These are phyloP conservation scores for Lagenaria siceraria DNA, from an alignment of 306 rosid genomes.

Conservation along the genomic window DNA sequence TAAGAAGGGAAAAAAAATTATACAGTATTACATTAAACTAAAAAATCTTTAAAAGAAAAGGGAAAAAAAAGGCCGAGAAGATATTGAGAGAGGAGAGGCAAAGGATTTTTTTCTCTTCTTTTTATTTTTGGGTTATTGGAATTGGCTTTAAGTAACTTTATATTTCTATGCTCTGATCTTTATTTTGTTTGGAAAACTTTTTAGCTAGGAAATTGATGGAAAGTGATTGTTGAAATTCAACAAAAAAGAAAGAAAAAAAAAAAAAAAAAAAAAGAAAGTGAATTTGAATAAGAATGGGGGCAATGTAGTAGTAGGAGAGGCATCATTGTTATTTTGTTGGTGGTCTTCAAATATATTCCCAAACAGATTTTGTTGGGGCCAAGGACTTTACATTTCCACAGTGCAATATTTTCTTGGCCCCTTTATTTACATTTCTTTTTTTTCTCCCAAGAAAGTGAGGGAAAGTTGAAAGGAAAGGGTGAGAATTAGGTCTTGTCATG, in stretches of 20 bases:
- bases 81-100: not conserved
- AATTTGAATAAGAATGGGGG: not conserved
- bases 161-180: conserved; percentile 23
- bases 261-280: not conserved
- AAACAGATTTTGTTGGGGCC: not conserved
- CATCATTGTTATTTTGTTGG: not conserved
- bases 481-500: conserved; percentile 57
- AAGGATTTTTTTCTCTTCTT: not conserved
- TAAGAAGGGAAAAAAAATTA: not conserved
- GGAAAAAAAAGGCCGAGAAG: too few relatives aligned
- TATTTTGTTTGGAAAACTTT: conserved; percentile 61
- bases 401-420: not conserved
- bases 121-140: not conserved
- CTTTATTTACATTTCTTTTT: not conserved
- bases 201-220: conserved; percentile 63
- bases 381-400: not conserved
- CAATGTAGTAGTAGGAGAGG: not conserved
- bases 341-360: not conserved
- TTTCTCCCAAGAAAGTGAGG: conserved; percentile 25
- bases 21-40: not conserved
- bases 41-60: not conserved
- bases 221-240: conserved; percentile 40
- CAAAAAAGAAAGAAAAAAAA: not conserved
- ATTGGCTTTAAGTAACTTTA: conserved; percentile 13
- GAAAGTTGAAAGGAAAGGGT: conserved; percentile 28